phyloP scores from a whole-genome alignment of 2,329 filamentous ascomycete species.

The Xylaria sp. region DNA sequence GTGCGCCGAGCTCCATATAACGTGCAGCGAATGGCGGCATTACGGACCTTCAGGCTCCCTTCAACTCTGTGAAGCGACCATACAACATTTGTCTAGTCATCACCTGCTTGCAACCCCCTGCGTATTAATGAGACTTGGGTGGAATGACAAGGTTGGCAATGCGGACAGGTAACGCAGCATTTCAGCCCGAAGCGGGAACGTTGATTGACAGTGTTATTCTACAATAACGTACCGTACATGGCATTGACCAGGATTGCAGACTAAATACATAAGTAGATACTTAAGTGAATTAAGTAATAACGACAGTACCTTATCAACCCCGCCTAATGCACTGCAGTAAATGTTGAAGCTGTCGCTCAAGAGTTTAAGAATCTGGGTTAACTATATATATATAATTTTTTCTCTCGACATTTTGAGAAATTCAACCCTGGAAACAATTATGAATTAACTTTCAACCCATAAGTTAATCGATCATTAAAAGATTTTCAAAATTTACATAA shows the following conservation, averaged over 20 bases:
- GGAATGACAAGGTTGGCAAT: background rate
- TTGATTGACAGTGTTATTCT: constrained; percentile 4
- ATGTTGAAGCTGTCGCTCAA: too few species aligned
- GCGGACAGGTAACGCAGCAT: background rate
- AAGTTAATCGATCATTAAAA: too few species aligned
- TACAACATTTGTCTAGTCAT: background rate
- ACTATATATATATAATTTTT: too few species aligned
- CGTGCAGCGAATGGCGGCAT: constrained; percentile 1
- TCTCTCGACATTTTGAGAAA: too few species aligned
- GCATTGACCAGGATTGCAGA: background rate
- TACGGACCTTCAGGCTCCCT: background rate
- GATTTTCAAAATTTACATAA: too few species aligned
- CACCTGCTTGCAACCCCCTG: constrained; percentile 2
- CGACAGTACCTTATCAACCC: too few species aligned
- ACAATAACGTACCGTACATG: background rate
- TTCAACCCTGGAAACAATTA: too few species aligned
- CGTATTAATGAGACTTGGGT: background rate
- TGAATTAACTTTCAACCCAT: too few species aligned
- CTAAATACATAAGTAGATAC: too few species aligned
- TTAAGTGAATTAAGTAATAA: too few species aligned
- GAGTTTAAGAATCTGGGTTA: too few species aligned
- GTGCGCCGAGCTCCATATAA: background rate
- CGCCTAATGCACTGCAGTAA: too few species aligned
- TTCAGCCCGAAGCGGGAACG: background rate
- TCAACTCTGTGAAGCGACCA: background rate